These are phyloP conservation scores for Phytophthora kernoviae DNA, from an alignment of 352 stramenopile species.

Conservation along the genomic window DNA sequence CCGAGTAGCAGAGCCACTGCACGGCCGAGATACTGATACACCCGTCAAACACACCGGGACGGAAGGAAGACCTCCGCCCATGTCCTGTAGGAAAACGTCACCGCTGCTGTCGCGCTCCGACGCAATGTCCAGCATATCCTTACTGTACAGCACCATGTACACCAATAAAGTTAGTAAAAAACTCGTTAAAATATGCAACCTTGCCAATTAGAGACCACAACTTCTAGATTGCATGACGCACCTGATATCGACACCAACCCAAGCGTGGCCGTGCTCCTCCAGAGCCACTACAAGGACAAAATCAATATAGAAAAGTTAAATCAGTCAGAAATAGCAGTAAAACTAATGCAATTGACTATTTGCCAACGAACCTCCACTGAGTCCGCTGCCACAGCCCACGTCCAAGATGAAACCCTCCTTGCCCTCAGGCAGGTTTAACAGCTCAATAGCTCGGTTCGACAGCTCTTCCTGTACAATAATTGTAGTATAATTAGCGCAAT, in stretches of 20 bases:
- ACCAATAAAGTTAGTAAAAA: background rate
- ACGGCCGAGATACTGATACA: conserved; percentile 99
- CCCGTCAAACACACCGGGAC: conserved; percentile 97
- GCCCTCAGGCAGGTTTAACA: conserved; percentile 93
- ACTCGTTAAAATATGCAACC: background rate
- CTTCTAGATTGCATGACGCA: background rate
- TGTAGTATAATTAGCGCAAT: background rate
- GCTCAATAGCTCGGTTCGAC: conserved; percentile 96
- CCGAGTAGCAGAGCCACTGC: conserved; percentile 99
- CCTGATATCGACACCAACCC: conserved; percentile 98
- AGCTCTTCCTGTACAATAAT: conserved; percentile 83
- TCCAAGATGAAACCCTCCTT: conserved; percentile 94
- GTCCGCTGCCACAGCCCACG: conserved; percentile 96
- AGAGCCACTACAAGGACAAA: conserved; percentile 67
- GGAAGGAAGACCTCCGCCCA: conserved; percentile 98
- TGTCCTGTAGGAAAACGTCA: conserved; percentile 94
- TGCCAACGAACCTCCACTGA: conserved; percentile 88
- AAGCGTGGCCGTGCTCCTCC: conserved; percentile 94
- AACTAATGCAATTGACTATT: conserved; percentile 10
- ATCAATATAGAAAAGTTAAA: conserved; percentile 18
- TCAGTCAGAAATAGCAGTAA: conserved; percentile 1
- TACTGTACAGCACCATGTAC: too few species aligned
- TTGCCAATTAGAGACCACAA: background rate
- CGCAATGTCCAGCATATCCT: conserved; percentile 99
- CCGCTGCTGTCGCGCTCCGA: conserved; percentile 92